Evolutionary conservation across 768 basidiomycete genomes (phyloP).

Genomic region (Mycena latifolia): DNA sequence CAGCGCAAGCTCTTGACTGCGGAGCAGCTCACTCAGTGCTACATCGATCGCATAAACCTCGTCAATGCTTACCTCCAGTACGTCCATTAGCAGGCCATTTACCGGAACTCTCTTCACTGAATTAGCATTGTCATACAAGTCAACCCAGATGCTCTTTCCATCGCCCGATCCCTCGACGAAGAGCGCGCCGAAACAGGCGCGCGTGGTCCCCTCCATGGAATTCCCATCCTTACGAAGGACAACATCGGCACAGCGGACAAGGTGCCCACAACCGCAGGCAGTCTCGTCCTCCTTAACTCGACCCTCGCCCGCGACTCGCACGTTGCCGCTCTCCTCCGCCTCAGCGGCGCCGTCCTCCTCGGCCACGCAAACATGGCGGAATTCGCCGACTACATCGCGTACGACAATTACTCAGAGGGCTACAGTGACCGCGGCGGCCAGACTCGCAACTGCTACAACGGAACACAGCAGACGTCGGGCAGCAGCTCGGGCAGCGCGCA

Average conservation of each 20-base stretch:
- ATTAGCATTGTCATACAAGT: constrained; percentile 44
- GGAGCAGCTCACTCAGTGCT: constrained; percentile 19
- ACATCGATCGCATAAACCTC: constrained; percentile 19
- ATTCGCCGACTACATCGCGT: constrained; percentile 23
- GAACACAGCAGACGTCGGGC: constrained; percentile 16
- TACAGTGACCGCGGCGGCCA: constrained; percentile 26
- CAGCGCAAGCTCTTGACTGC: not conserved
- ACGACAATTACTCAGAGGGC: constrained; percentile 16
- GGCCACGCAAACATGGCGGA: constrained; percentile 31
- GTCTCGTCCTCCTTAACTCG: constrained; percentile 48
- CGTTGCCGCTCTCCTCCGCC: constrained; percentile 11
- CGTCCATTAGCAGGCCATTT: not conserved
- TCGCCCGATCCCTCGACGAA: constrained; percentile 49
- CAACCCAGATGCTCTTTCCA: constrained; percentile 38
- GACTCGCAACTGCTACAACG: constrained; percentile 24
- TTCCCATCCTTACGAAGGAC: constrained; percentile 47
- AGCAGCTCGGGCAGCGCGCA: constrained; percentile 22
- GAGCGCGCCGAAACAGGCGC: constrained; percentile 41
- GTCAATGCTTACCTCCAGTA: constrained; percentile 17
- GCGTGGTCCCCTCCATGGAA: constrained; percentile 52
- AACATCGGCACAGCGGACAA: constrained; percentile 25
- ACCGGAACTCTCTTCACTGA: not conserved
- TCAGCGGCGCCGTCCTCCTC: constrained; percentile 13
- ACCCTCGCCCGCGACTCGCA: constrained; percentile 46
- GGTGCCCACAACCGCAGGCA: constrained; percentile 53